Evolutionary conservation across 23 red algal species (phyloP).

Genomic region (Chondrus crispus): DNA sequence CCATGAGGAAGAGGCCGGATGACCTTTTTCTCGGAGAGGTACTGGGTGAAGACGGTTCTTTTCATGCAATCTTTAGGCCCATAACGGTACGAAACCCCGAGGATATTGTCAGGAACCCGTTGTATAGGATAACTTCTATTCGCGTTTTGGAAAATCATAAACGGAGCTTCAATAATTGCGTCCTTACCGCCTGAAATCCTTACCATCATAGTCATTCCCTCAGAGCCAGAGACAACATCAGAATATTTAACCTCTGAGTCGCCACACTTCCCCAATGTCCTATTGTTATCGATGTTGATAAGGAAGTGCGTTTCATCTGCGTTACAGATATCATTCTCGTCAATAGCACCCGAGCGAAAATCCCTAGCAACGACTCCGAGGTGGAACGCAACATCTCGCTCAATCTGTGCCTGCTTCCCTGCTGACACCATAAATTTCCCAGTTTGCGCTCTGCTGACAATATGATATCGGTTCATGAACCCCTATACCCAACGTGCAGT

Average conservation of each 20-base stretch:
- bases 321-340: constrained; percentile 19
- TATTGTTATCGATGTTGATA: constrained; percentile 15
- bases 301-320: constrained; percentile 27
- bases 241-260: constrained; percentile 4
- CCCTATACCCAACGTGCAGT: not conserved
- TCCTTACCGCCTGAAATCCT: not conserved
- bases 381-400: constrained; percentile 20
- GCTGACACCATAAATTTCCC: not conserved
- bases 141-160: constrained; percentile 30
- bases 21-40: not conserved
- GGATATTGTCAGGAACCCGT: constrained; percentile 14
- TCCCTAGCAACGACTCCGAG: not conserved
- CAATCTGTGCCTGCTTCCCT: not conserved
- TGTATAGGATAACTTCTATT: constrained; percentile 3
- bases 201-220: constrained; percentile 35
- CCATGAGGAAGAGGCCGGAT: not conserved
- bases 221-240: constrained; percentile 13
- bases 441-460: not conserved
- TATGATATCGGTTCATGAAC: constrained; percentile 7
- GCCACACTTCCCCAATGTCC: constrained; percentile 1
- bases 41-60: not conserved
- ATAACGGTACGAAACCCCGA: not conserved
- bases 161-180: not conserved
- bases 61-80: constrained; percentile 9
- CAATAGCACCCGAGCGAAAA: not conserved